These are phyloP conservation scores for Carex cristatella DNA, from an alignment of 176 grass and related monocot genomes.

Conservation along the genomic window DNA sequence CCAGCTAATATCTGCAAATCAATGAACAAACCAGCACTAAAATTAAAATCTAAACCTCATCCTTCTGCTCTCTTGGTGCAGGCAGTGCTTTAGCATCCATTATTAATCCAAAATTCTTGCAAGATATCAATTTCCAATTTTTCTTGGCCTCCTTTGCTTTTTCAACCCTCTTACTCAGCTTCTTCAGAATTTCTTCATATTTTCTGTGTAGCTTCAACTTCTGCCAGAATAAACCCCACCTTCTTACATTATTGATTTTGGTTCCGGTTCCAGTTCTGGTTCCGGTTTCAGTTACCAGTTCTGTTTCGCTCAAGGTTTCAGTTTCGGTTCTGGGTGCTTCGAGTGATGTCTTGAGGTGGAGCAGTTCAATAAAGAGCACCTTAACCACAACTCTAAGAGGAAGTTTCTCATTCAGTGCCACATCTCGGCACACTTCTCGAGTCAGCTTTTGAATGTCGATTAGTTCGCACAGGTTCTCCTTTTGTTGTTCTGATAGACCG, in stretches of 20 bases:
- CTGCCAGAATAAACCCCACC: constrained; percentile 31
- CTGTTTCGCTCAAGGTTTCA: constrained; percentile 34
- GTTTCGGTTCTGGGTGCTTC: background rate
- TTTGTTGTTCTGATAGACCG: constrained; percentile 56
- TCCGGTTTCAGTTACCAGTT: background rate
- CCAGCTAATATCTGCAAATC: background rate
- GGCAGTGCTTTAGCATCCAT: background rate
- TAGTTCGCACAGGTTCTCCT: constrained; percentile 70
- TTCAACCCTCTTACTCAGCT: constrained; percentile 52
- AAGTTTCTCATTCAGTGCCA: constrained; percentile 64
- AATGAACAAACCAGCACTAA: background rate
- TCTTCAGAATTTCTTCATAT: constrained; percentile 52
- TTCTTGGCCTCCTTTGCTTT: constrained; percentile 36
- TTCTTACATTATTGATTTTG: background rate
- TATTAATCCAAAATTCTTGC: background rate
- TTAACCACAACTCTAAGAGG: constrained; percentile 74
- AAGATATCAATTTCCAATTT: background rate
- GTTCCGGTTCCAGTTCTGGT: background rate
- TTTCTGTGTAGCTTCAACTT: constrained; percentile 69
- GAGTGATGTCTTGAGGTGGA: constrained; percentile 42
- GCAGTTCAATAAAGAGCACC: constrained; percentile 83
- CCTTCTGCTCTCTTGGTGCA: background rate
- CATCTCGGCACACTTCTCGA: constrained; percentile 65
- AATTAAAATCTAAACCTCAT: background rate
- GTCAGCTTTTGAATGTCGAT: constrained; percentile 79